Percentiles rank a stretch among this genome's conserved stretches.
These are phyloP conservation scores for Neurospora sp. DNA, from an alignment of 495 filamentous ascomycete genomes.

Conservation along the genomic window DNA sequence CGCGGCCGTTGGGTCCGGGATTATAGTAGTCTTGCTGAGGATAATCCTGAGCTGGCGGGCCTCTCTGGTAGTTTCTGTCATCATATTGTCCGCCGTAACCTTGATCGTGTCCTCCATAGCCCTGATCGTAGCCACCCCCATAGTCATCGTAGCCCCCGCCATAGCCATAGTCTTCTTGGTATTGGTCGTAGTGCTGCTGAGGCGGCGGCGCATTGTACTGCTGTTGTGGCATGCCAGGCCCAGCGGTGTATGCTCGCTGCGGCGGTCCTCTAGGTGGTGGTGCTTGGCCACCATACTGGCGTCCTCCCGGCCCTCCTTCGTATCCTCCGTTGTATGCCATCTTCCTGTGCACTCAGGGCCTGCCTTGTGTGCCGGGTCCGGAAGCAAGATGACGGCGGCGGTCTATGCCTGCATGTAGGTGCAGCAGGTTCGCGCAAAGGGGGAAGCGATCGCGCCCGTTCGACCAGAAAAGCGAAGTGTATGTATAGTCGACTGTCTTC, in stretches of 20 bases:
- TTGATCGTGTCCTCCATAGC: constrained; percentile 27
- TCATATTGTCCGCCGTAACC: constrained; percentile 26
- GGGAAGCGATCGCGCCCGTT: neutral
- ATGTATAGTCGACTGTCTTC: neutral
- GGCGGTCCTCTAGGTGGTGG: constrained; percentile 41
- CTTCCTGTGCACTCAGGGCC: constrained; percentile 5
- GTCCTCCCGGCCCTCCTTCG: constrained; percentile 26
- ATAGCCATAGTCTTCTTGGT: constrained; percentile 43
- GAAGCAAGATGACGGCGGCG: neutral
- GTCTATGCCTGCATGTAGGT: neutral
- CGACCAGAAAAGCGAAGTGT: neutral
- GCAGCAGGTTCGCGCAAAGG: neutral
- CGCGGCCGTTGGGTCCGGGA: constrained; percentile 27
- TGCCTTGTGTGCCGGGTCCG: neutral
- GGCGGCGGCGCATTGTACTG: constrained; percentile 42
- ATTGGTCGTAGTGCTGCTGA: constrained; percentile 37
- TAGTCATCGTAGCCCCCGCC: constrained; percentile 42
- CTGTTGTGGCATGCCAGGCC: constrained; percentile 26
- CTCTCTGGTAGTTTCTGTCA: constrained; percentile 39
- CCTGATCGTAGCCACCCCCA: constrained; percentile 29
- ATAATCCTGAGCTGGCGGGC: constrained; percentile 40
- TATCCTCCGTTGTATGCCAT: constrained; percentile 43
- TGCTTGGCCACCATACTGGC: constrained; percentile 36
- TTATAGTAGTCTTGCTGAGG: constrained; percentile 45
- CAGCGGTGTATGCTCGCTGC: constrained; percentile 31